Conservation (phyloP, 805 yeast genomes). For the Blastobotrys robertii region DNA sequence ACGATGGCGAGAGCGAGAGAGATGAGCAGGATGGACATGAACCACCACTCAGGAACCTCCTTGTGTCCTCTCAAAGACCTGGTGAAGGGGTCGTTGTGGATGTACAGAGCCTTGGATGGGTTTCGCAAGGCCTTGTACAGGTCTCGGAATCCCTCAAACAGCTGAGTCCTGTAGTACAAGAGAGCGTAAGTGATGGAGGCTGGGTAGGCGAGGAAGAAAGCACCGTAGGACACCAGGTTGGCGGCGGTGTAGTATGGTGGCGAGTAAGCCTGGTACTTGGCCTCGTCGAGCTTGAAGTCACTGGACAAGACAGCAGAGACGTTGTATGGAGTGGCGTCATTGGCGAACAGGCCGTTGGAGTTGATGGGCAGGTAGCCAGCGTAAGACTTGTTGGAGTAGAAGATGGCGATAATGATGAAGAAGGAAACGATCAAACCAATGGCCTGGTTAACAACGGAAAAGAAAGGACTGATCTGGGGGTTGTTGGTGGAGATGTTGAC, state of each 20-base stretch:
- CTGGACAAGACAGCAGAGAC: constrained; percentile 37
- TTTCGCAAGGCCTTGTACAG: constrained; percentile 8
- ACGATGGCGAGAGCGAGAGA: constrained; percentile 26
- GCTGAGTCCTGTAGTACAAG: constrained; percentile 4
- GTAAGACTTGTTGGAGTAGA: constrained; percentile 31
- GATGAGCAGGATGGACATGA: constrained; percentile 35
- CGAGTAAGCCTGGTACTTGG: constrained; percentile 45
- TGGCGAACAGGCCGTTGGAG: constrained; percentile 42
- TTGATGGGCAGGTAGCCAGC: constrained; percentile 54
- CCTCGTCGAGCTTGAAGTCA: constrained; percentile 29
- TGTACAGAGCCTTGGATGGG: constrained; percentile 6
- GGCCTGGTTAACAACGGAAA: constrained; percentile 3
- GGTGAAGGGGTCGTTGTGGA: constrained; percentile 27
- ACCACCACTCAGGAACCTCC: constrained; percentile 47
- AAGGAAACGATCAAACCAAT: constrained; percentile 8
- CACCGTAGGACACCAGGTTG: constrained; percentile 35
- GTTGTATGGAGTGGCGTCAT: constrained; percentile 40
- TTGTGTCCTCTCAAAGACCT: constrained; percentile 38
- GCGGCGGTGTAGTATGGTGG: constrained; percentile 59
- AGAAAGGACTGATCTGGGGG: constrained; percentile 24
- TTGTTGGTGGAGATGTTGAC: constrained; percentile 13
- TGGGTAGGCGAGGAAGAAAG: constrained; percentile 46
- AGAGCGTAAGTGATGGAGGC: constrained; percentile 36
- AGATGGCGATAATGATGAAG: constrained; percentile 15
- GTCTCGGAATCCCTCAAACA: constrained; percentile 2